phyloP scores from a whole-genome alignment of 2,329 filamentous ascomycete species.

The Chalara sp. region DNA sequence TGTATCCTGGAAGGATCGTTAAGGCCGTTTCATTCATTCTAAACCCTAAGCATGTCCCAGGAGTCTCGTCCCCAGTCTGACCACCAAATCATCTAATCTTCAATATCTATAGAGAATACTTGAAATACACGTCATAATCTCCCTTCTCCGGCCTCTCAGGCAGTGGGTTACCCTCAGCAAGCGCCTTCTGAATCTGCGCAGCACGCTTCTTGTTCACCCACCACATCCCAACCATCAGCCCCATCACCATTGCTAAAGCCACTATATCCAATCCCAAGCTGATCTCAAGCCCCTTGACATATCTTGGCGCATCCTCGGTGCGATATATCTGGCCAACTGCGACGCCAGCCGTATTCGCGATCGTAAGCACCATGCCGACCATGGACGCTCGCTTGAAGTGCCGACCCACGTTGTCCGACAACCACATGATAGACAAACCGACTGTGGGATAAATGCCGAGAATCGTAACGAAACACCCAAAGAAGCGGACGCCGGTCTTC shows the following conservation, averaged over 20 bases:
- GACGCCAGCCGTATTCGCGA: conserved; percentile 40
- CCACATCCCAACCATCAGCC: conserved; percentile 4
- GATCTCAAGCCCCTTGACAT: conserved; percentile 6
- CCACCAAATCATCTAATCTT: no score
- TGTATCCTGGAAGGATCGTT: no score
- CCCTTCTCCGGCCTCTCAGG: conserved; percentile 8
- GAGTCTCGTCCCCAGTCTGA: no score
- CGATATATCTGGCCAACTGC: conserved; percentile 26
- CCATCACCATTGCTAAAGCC: conserved; percentile 1
- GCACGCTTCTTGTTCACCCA: conserved; percentile 3
- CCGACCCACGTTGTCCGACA: conserved; percentile 38
- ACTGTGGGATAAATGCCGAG: conserved; percentile 40
- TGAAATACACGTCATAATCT: conserved; percentile 8
- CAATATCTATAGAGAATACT: not conserved
- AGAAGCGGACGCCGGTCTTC: conserved; percentile 37
- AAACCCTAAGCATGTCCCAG: no score
- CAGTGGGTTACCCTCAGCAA: conserved; percentile 4
- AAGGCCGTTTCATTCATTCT: no score
- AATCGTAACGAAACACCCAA: conserved; percentile 41
- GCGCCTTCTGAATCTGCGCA: conserved; percentile 2
- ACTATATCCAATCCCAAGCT: not conserved
- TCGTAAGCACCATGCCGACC: conserved; percentile 38
- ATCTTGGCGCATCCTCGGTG: conserved; percentile 5
- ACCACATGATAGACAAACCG: conserved; percentile 41
- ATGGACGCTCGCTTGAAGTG: conserved; percentile 40